These are phyloP conservation scores for button mushroom (Agaricus bisporus) DNA, from an alignment of 768 basidiomycete genomes.

Conservation along the genomic window DNA sequence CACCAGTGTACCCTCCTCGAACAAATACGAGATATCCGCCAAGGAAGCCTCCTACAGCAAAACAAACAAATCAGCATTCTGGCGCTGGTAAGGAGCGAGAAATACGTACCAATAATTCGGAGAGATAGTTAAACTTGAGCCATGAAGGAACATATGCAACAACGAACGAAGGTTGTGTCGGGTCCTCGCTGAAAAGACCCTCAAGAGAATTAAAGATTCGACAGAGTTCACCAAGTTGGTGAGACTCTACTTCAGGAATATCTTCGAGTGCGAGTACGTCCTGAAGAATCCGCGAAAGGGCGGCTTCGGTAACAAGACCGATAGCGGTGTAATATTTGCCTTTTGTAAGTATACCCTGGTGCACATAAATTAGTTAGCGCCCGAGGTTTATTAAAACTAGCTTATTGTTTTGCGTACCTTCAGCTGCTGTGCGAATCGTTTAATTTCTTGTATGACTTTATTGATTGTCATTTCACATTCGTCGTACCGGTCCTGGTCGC, in stretches of 20 bases:
- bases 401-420: conserved; percentile 46
- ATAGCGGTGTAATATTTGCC: conserved; percentile 67
- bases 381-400: neutral
- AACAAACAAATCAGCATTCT: neutral
- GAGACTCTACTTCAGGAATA: conserved; percentile 85
- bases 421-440: conserved; percentile 55
- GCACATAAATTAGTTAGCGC: neutral
- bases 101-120: conserved; percentile 75
- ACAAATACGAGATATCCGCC: conserved; percentile 87
- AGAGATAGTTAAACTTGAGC: conserved; percentile 93
- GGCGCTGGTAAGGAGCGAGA: neutral
- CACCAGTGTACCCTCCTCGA: conserved; percentile 84
- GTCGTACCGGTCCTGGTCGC: conserved; percentile 69
- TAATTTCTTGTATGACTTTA: conserved; percentile 56
- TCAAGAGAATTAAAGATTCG: conserved; percentile 74
- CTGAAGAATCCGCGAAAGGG: conserved; percentile 58
- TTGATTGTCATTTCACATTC: conserved; percentile 69
- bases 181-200: conserved; percentile 68
- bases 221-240: conserved; percentile 76
- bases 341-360: conserved; percentile 61
- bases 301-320: conserved; percentile 65
- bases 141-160: conserved; percentile 86
- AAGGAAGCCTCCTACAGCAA: conserved; percentile 79
- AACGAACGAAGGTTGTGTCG: conserved; percentile 63
- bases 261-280: conserved; percentile 76